These are phyloP conservation scores for Fulvia fulva DNA, from an alignment of 2,329 filamentous ascomycete species.

Conservation along the genomic window DNA sequence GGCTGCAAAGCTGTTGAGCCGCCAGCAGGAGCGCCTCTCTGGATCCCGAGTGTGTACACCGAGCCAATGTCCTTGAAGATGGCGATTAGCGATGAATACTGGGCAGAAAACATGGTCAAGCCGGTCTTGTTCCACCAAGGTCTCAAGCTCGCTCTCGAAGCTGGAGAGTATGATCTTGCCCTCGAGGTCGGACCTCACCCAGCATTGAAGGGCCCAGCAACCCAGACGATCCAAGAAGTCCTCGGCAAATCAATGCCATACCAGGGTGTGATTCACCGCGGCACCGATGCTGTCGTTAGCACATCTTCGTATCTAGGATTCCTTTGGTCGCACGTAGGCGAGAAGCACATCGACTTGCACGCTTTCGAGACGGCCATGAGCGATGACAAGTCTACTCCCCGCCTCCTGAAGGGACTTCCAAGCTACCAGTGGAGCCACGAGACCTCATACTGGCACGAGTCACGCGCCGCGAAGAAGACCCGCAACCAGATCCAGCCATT, in stretches of 20 bases:
- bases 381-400: neutral
- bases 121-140: slow-evolving; percentile 45
- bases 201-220: slow-evolving; percentile 39
- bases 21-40: neutral
- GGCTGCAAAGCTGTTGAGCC: neutral
- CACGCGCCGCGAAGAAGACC: neutral
- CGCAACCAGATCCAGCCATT: neutral
- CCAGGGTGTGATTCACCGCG: slow-evolving; percentile 19
- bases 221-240: slow-evolving; percentile 20
- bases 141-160: slow-evolving; percentile 21
- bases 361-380: neutral
- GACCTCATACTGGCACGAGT: slow-evolving; percentile 14
- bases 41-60: neutral
- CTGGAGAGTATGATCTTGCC: slow-evolving; percentile 30
- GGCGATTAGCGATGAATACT: slow-evolving; percentile 33
- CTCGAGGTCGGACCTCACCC: slow-evolving; percentile 48
- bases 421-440: slow-evolving; percentile 18
- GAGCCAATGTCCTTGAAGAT: neutral
- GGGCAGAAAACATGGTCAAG: slow-evolving; percentile 44
- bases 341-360: neutral
- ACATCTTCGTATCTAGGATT: slow-evolving; percentile 9
- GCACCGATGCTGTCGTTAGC: slow-evolving; percentile 21
- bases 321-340: slow-evolving; percentile 7
- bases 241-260: neutral
- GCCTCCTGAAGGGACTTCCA: slow-evolving; percentile 12